Conservation (phyloP, 805 yeast species). For the Pichia deserticola region DNA sequence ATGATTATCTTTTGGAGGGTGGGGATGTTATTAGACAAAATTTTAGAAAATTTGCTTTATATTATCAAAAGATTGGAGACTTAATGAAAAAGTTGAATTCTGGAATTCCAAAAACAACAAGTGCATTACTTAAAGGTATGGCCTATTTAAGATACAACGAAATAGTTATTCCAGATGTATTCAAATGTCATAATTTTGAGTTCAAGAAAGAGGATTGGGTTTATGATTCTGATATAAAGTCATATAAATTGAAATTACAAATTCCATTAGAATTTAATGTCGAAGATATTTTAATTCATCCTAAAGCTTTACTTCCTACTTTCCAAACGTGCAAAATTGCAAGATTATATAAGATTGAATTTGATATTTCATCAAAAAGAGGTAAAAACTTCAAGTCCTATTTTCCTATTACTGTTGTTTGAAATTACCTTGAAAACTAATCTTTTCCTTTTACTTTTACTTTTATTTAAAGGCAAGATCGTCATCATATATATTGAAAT, state of each 20-base stretch:
- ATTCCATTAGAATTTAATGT: conserved; percentile 1
- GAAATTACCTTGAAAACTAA: not conserved
- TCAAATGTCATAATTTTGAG: conserved; percentile 1
- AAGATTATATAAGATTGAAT: conserved; percentile 4
- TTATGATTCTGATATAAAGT: not conserved
- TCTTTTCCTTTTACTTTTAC: too few species aligned
- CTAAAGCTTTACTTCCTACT: conserved; percentile 6
- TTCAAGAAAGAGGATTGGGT: conserved; percentile 3
- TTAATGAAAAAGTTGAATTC: conserved; percentile 2
- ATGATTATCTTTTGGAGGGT: conserved; percentile 3
- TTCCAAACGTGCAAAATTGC: conserved; percentile 10
- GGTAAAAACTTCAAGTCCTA: not conserved
- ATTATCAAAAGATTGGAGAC: conserved; percentile 4
- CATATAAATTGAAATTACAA: not conserved
- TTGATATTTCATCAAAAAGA: conserved; percentile 1
- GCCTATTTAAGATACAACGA: not conserved
- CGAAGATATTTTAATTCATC: not conserved
- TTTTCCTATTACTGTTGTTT: conserved; percentile 9
- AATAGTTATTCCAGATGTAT: conserved; percentile 1
- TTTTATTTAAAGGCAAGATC: too few species aligned
- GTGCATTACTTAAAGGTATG: conserved; percentile 6
- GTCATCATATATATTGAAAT: too few species aligned
- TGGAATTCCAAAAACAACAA: conserved; percentile 10
- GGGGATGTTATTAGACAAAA: not conserved
- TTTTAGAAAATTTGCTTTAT: conserved; percentile 5